phyloP scores from a whole-genome alignment of 805 yeast species.

The Candida coleopterorum region DNA sequence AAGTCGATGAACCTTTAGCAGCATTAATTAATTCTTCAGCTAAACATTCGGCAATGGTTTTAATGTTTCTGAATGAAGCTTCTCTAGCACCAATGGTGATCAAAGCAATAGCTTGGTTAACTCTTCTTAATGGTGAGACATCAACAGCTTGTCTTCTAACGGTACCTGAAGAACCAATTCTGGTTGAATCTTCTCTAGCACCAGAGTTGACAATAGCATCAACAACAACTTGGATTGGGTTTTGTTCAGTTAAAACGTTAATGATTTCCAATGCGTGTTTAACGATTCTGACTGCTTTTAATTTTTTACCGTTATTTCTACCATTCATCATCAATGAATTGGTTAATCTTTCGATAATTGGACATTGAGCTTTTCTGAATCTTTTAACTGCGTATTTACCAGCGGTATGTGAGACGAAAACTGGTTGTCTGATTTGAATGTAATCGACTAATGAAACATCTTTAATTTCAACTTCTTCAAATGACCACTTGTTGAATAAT shows the following conservation, averaged over 20 bases:
- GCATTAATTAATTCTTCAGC: constrained; percentile 99
- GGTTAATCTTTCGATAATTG: constrained; percentile 98
- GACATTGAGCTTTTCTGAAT: constrained; percentile 99
- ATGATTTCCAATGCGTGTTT: constrained; percentile 99
- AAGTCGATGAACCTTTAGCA: constrained; percentile 99
- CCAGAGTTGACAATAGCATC: constrained; percentile 99
- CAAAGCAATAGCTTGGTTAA: constrained; percentile 97
- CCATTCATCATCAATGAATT: constrained; percentile 99
- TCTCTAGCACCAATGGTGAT: constrained; percentile 99
- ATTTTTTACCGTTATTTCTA: constrained; percentile 99
- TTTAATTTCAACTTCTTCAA: constrained; percentile 94
- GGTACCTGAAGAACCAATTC: constrained; percentile 99
- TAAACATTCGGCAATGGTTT: constrained; percentile 99
- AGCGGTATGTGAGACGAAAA: constrained; percentile 97
- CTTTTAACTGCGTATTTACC: constrained; percentile 99
- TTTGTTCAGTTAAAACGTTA: constrained; percentile 94
- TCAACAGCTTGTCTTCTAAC: constrained; percentile 99
- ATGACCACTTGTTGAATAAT: constrained; percentile 99
- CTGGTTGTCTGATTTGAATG: constrained; percentile 97
- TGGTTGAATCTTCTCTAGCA: constrained; percentile 99
- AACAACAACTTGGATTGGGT: constrained; percentile 98
- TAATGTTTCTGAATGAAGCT: constrained; percentile 99
- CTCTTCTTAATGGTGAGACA: constrained; percentile 99
- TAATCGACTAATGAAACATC: constrained; percentile 98
- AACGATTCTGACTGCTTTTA: constrained; percentile 99